Evolutionary conservation across 2,329 filamentous ascomycete genomes (phyloP), one percentile per base, ranked within the genome.

Genomic region (Geoglossum cookeanum): DNA sequence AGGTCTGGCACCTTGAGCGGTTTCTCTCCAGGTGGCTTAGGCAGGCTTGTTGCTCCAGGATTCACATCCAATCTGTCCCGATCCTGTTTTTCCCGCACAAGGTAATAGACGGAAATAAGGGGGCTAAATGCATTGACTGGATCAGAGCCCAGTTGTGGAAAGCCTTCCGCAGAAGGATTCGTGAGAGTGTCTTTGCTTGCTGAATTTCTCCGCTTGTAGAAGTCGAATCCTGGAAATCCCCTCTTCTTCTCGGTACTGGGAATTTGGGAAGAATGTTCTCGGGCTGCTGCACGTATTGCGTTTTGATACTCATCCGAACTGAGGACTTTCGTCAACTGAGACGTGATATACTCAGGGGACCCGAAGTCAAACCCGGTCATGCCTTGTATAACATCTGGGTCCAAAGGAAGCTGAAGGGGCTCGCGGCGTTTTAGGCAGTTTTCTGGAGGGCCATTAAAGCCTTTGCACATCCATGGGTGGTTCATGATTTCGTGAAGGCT

Each of bases 351-450:
- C 56, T 96, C 89, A 1, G 88, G 78, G 0, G 87, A 78, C 0
- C 92, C 92, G 72, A 97, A 98, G 68, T 97, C 94, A 68, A 98
- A 98, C 1, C 92, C 92, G 29, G 89, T 94, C 92, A 98, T 98
- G 63, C 87, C 90, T 54, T 87, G 80, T 58, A 98, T 80, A 3
- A 97, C 84, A 48, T 86, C 83, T 1, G 78, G 74, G 65, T 97
- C 91, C 8, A 98, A 73, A 4, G 91, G 90, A 13, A 94, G 73
- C 42, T 85, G 79, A n/a, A 97, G 70, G 1, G 92, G 88, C 63
- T 95, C 91, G 54, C 92, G 84, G 35, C 74, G 70, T 3, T 90
- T 90, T 1, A 98, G 75, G 61, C 86, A 87, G 65, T 96, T 98
- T 60, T 97, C 92, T 0, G 90, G 90, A 7, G 89, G 82, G 1